These are phyloP conservation scores for Annulohypoxylon truncatum DNA, from an alignment of 2,329 filamentous ascomycete genomes.

Conservation along the genomic window DNA sequence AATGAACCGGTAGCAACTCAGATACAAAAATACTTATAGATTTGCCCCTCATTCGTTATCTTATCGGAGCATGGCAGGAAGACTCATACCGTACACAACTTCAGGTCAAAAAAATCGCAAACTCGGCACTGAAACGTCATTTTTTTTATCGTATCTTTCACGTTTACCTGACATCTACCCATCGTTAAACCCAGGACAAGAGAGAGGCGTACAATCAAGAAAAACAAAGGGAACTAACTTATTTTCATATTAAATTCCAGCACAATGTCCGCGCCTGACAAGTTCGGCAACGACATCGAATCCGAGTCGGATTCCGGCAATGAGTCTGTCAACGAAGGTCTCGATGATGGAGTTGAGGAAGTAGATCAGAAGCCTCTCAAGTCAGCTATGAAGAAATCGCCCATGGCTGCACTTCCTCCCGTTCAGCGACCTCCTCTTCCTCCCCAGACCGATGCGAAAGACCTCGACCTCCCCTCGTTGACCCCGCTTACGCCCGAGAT, in stretches of 20 bases:
- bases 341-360: conserved; percentile 69
- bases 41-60: conserved; percentile 45
- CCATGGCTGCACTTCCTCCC: conserved; percentile 66
- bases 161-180: not conserved
- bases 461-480: conserved; percentile 83
- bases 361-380: conserved; percentile 76
- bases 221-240: not conserved
- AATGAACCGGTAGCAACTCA: not conserved
- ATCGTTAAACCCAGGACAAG: not conserved
- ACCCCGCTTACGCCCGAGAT: conserved; percentile 94
- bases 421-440: conserved; percentile 69
- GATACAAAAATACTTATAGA: not conserved
- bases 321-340: conserved; percentile 67
- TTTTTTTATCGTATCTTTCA: conserved; percentile 1
- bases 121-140: conserved; percentile 40
- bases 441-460: conserved; percentile 91
- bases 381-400: conserved; percentile 86
- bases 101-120: conserved; percentile 40
- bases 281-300: conserved; percentile 77
- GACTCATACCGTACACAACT: conserved; percentile 46
- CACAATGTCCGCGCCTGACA: conserved; percentile 70
- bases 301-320: conserved; percentile 73
- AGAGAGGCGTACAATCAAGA: not conserved
- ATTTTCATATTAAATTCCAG: not conserved
- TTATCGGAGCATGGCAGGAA: conserved; percentile 36